Evolutionary conservation across 768 basidiomycete species (phyloP).

Genomic region (Gymnopilus junonius): DNA sequence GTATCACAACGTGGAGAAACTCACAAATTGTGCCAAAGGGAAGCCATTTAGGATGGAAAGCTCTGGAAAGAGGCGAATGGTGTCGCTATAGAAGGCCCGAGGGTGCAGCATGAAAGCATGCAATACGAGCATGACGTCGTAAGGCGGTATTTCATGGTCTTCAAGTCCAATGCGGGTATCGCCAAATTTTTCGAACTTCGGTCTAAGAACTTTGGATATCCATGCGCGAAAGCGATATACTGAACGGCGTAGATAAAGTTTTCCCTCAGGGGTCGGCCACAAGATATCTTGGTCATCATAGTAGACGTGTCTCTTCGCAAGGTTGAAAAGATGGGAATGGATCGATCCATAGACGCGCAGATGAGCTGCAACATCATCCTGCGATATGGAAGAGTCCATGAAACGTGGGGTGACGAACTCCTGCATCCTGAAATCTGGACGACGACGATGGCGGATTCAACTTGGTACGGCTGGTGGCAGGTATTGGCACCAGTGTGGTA

Average conservation of each 20-base stretch:
- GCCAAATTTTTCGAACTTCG: not conserved
- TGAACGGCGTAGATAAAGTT: not conserved
- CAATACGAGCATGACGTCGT: not conserved
- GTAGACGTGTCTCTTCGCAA: not conserved
- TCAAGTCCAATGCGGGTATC: not conserved
- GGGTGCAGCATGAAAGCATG: not conserved
- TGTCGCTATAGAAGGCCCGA: not conserved
- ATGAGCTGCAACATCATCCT: not conserved
- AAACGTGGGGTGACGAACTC: not conserved
- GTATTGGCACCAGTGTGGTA: no score
- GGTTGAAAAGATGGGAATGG: not conserved
- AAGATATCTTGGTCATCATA: not conserved
- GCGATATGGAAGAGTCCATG: not conserved
- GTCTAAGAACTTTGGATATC: not conserved
- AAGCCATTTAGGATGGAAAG: not conserved
- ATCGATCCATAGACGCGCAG: not conserved
- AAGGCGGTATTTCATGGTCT: not conserved
- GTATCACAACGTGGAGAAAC: not conserved
- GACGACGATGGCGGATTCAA: not conserved
- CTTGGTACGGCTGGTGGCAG: not conserved
- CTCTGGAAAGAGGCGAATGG: not conserved
- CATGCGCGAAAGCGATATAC: not conserved
- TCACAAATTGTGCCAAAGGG: not conserved
- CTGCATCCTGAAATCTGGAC: not conserved
- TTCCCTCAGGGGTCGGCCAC: not conserved